Conservation (phyloP, 805 yeast genomes). For the Geotrichum ghanense region DNA sequence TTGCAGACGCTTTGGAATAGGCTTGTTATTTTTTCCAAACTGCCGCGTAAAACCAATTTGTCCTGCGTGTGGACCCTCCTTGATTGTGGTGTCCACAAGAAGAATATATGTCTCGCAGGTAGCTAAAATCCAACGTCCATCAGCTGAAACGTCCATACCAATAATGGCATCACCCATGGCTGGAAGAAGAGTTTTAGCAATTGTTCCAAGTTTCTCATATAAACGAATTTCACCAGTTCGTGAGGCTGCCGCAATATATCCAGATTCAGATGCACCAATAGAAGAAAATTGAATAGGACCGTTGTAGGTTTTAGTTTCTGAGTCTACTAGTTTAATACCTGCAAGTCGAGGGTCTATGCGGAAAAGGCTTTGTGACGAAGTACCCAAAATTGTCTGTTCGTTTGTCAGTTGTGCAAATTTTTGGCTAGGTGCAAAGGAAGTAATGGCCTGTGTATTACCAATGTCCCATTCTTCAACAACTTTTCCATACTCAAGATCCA, state of each 20-base stretch:
- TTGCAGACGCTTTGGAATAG: constrained; percentile 55
- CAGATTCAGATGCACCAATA: constrained; percentile 59
- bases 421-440: constrained; percentile 53
- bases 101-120: constrained; percentile 66
- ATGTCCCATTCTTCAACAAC: constrained; percentile 78
- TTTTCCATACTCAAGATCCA: constrained; percentile 73
- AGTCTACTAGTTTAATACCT: constrained; percentile 47
- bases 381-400: constrained; percentile 66
- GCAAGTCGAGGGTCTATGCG: constrained; percentile 68
- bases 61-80: constrained; percentile 50
- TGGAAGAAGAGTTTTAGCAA: constrained; percentile 71
- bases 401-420: constrained; percentile 64
- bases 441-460: constrained; percentile 32
- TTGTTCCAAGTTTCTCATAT: constrained; percentile 58
- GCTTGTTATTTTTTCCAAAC: constrained; percentile 54
- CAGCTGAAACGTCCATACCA: constrained; percentile 61
- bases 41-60: constrained; percentile 50
- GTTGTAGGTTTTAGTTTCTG: constrained; percentile 41
- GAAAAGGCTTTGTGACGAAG: constrained; percentile 55
- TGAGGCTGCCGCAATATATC: constrained; percentile 68
- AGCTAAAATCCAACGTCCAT: constrained; percentile 73
- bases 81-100: constrained; percentile 54
- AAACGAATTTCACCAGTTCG: constrained; percentile 64
- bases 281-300: constrained; percentile 46
- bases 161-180: constrained; percentile 68